Evolutionary conservation across 179 eudicot genomes (phyloP).

Genomic region (Heliamphora pulchella): DNA sequence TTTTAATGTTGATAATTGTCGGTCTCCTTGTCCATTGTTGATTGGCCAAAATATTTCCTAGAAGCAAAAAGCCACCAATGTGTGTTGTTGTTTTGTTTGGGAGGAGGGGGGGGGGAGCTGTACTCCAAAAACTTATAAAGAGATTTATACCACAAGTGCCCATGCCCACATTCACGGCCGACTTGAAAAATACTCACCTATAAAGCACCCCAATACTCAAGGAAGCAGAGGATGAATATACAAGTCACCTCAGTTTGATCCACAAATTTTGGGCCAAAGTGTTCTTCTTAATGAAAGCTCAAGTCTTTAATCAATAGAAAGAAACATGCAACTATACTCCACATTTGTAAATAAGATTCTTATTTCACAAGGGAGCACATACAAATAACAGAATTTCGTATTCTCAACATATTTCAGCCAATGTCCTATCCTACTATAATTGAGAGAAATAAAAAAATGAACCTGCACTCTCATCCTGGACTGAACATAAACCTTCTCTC

Average conservation of each 20-base stretch:
- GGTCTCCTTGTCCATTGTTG: neutral
- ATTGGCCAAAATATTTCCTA: too few species aligned
- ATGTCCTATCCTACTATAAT: neutral
- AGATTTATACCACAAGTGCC: neutral
- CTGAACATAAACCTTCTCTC: constrained; percentile 81
- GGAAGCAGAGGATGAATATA: neutral
- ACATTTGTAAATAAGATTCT: neutral
- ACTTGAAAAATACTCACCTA: neutral
- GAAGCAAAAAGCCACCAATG: too few species aligned
- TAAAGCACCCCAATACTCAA: neutral
- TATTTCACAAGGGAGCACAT: neutral
- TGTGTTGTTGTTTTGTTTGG: too few species aligned
- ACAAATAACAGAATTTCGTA: neutral
- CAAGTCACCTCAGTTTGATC: neutral
- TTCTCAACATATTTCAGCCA: neutral
- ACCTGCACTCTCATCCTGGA: constrained; percentile 99
- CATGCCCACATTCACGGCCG: neutral
- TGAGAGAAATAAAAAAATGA: neutral
- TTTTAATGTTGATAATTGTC: neutral
- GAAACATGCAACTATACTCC: neutral
- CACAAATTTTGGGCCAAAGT: neutral
- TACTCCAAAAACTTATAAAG: neutral
- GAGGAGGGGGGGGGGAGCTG: neutral
- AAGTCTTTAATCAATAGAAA: neutral
- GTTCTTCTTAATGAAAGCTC: neutral